These are phyloP conservation scores for Takashimella tepidaria DNA, from an alignment of 1,284 basidiomycete genomes.

Conservation along the genomic window DNA sequence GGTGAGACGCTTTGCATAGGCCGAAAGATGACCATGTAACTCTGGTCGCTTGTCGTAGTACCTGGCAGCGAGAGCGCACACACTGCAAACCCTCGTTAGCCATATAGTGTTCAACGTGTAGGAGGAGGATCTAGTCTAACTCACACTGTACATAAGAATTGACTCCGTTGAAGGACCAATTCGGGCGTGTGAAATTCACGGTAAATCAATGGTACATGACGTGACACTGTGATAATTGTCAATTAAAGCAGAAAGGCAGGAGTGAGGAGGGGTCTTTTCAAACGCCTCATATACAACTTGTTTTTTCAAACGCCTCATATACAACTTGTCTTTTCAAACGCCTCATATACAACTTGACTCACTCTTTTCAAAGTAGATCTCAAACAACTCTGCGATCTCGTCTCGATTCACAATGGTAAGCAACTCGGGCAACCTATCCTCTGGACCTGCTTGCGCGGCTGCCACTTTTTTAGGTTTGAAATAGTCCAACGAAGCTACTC, in stretches of 20 bases:
- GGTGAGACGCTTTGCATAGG: conserved; percentile 83
- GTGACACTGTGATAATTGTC: conserved; percentile 27
- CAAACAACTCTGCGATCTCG: conserved; percentile 82
- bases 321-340: conserved; percentile 49
- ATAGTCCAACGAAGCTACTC: conserved; percentile 81
- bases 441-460: background rate
- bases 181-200: conserved; percentile 84
- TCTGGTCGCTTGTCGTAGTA: conserved; percentile 82
- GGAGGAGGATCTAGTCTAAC: conserved; percentile 36
- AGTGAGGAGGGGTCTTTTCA: background rate
- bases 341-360: conserved; percentile 8
- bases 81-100: conserved; percentile 25
- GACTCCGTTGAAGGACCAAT: conserved; percentile 82
- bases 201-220: conserved; percentile 58
- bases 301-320: background rate
- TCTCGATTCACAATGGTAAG: conserved; percentile 74
- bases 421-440: conserved; percentile 63
- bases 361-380: conserved; percentile 63
- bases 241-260: background rate
- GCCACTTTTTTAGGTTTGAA: conserved; percentile 73
- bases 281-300: too few relatives aligned
- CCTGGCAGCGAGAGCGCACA: conserved; percentile 88
- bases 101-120: background rate
- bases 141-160: conserved; percentile 87
- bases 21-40: conserved; percentile 71